Conservation (phyloP, 352 stramenopile genomes). For the Phytophthora quininea region DNA sequence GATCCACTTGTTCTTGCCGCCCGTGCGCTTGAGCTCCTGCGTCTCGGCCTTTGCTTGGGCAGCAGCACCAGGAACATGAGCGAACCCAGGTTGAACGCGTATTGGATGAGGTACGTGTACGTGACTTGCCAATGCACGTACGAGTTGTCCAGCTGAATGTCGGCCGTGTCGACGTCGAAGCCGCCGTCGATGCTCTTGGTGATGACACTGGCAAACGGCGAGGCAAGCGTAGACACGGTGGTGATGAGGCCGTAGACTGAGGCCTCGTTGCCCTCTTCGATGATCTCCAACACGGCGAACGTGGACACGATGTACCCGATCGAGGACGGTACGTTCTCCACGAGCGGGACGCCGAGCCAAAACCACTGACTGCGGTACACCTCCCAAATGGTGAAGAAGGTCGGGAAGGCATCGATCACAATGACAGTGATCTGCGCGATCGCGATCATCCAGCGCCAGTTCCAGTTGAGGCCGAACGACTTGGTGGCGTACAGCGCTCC, state of each 20-base stretch:
- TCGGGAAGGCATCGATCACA: conserved; percentile 35
- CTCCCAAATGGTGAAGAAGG: conserved; percentile 37
- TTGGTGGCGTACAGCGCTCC: conserved; percentile 25
- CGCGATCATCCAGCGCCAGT: conserved; percentile 37
- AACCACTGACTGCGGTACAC: conserved; percentile 34
- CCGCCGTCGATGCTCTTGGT: conserved; percentile 33
- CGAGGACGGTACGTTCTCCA: conserved; percentile 34
- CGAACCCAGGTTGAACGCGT: conserved; percentile 37
- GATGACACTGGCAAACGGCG: conserved; percentile 37
- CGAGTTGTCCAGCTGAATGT: conserved; percentile 33
- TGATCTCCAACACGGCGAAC: conserved; percentile 42
- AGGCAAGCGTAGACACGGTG: conserved; percentile 32
- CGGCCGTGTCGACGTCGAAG: conserved; percentile 28
- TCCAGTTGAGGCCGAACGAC: conserved; percentile 37
- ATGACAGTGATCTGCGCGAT: conserved; percentile 34
- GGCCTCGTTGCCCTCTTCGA: conserved; percentile 42
- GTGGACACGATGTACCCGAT: conserved; percentile 34
- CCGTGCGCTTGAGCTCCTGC: conserved; percentile 30
- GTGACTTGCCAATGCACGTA: conserved; percentile 37
- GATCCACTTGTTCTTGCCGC: conserved; percentile 31
- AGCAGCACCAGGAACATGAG: conserved; percentile 35
- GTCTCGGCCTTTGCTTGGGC: conserved; percentile 29
- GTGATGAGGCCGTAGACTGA: conserved; percentile 45
- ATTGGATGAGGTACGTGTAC: conserved; percentile 40
- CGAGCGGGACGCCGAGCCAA: conserved; percentile 29